Evolutionary conservation across 805 yeast genomes (phyloP).

Genomic region (Candida cerambycidarum): DNA sequence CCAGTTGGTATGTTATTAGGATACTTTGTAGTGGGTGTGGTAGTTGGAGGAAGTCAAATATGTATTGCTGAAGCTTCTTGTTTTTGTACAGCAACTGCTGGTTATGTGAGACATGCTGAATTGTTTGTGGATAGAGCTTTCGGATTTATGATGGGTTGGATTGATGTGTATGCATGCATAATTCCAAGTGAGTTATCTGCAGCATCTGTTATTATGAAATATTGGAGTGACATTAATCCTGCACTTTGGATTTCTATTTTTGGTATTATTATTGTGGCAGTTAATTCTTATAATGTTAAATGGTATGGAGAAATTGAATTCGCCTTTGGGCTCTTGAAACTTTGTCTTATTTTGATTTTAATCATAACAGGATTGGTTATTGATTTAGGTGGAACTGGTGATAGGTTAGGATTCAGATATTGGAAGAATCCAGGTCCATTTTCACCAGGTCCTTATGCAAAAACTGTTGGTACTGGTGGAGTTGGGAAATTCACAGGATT

Average conservation of each 20-base stretch:
- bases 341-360: slow-evolving; percentile 23
- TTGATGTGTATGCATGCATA: slow-evolving; percentile 31
- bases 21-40: slow-evolving; percentile 46
- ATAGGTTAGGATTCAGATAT: slow-evolving; percentile 31
- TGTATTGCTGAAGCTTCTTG: slow-evolving; percentile 39
- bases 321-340: slow-evolving; percentile 24
- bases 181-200: slow-evolving; percentile 47
- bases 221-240: slow-evolving; percentile 45
- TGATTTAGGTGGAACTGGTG: slow-evolving; percentile 25
- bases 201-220: slow-evolving; percentile 46
- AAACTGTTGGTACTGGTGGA: slow-evolving; percentile 32
- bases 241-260: slow-evolving; percentile 49
- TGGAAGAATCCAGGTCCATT: slow-evolving; percentile 45
- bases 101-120: slow-evolving; percentile 35
- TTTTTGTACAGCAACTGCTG: slow-evolving; percentile 39
- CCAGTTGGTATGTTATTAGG: slow-evolving; percentile 49
- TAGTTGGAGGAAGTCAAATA: slow-evolving; percentile 39
- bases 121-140: slow-evolving; percentile 44
- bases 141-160: slow-evolving; percentile 50
- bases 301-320: slow-evolving; percentile 32
- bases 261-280: slow-evolving; percentile 31
- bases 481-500: slow-evolving; percentile 35
- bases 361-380: slow-evolving; percentile 21
- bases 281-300: slow-evolving; percentile 40
- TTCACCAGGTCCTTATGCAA: slow-evolving; percentile 35